Evolutionary conservation across 805 yeast species (phyloP).

Genomic region (Ogataea sp.): DNA sequence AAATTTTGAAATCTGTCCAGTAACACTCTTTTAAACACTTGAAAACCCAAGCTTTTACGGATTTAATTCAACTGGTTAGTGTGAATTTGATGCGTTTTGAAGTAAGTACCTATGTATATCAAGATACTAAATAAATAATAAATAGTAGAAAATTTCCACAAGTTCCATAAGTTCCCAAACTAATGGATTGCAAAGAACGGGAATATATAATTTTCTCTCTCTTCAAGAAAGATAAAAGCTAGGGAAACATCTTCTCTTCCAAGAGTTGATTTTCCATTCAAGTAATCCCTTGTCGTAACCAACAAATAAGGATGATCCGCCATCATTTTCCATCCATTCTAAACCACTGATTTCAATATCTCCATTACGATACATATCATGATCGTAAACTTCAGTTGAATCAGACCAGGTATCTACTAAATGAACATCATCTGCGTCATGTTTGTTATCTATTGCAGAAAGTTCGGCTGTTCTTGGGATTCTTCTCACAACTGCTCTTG

Average conservation of each 20-base stretch:
- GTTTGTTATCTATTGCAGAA: no score
- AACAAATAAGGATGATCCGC: constrained; percentile 40
- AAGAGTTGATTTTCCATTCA: constrained; percentile 60
- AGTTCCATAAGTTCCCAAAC: no score
- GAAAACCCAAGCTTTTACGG: no score
- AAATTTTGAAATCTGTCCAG: no score
- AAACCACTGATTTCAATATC: constrained; percentile 48
- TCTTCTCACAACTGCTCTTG: constrained; percentile 1
- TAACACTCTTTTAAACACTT: no score
- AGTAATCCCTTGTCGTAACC: constrained; percentile 64
- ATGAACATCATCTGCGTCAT: background rate
- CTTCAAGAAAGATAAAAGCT: constrained; percentile 40
- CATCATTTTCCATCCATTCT: constrained; percentile 43
- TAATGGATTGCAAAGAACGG: no score
- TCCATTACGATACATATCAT: constrained; percentile 10
- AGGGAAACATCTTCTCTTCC: constrained; percentile 56
- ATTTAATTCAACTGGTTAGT: no score
- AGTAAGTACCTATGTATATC: no score
- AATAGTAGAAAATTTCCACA: background rate
- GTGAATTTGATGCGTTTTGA: no score
- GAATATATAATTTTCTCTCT: no score
- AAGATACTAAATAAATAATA: no score
- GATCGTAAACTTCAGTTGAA: constrained; percentile 16
- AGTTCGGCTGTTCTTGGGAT: no score
- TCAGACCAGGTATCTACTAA: constrained; percentile 2